Evolutionary conservation across 2,329 filamentous ascomycete genomes (phyloP), one percentile per base, ranked within the genome.

Genomic region (Thermomyces lanuginosus): DNA sequence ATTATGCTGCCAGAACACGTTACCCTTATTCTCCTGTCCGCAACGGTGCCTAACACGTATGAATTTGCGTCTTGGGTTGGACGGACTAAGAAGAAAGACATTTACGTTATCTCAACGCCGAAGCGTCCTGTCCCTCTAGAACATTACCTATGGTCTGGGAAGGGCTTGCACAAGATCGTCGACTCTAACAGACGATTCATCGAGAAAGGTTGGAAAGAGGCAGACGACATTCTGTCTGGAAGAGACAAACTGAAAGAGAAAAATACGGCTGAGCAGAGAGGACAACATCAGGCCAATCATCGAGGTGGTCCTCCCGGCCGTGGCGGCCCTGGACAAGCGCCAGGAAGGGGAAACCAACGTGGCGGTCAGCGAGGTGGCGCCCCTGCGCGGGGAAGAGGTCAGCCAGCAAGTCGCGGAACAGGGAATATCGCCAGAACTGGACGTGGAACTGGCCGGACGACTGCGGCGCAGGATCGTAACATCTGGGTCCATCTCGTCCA

Each of bases 61-160:
- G 89, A 98, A 48, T 98, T 98, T 43, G 89, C 89, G 1, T 95
- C 84, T 0, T 98, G 89, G 89, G 86, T 98, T 13, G 89, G 89
- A 7, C 70, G 89, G 26, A 98, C 89, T 1, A 98, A 98, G 58
- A 86, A 92, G 56, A 95, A 93, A 55, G 80, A 98, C 44, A 95
- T 98, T 17, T 98, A 95, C 48, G 89, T 98, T 41, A 98, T 98
- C 29, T 95, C 89, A 0, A 98, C 89, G 0, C 76, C 84, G 0
- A 98, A 98, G 53, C 71, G 89, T 32, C 89, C 89, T 0, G 82
- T 98, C 1, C 89, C 89, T 1, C 60, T 98, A 2, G 89, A 98
- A 43, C 89, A 98, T 50, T 98, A 86, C 43, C 64, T 98, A 1
- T 98, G 89, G 89, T 84, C 83, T 4, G 78, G 76, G 31, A 95